A percentile compares a stretch with the other conserved stretches of the same genome.
phyloP scores from a whole-genome alignment of 306 rosid species.

The Cucurbita moschata region DNA sequence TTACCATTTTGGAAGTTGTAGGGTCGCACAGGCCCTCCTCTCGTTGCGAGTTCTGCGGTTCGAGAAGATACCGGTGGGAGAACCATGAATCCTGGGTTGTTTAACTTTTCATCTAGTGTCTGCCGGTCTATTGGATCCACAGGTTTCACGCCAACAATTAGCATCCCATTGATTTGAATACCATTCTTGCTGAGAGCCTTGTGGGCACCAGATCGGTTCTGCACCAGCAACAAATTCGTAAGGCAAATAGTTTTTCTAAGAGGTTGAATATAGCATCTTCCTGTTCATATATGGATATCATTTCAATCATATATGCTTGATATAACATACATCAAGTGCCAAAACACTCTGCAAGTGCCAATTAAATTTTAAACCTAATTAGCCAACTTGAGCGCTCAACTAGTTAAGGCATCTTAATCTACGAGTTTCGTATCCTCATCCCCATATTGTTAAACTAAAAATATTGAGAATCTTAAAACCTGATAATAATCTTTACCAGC shows the following conservation, averaged over 20 bases:
- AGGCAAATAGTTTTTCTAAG: not conserved
- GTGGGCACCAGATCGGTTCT: conserved; percentile 81
- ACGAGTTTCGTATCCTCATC: no score
- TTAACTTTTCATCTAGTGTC: conserved; percentile 48
- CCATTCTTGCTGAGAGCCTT: conserved; percentile 89
- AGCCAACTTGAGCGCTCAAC: not conserved
- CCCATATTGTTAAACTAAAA: no score
- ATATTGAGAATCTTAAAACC: not conserved
- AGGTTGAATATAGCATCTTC: not conserved
- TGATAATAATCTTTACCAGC: not conserved
- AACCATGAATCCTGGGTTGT: conserved; percentile 66
- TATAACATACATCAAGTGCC: not conserved
- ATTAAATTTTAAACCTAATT: not conserved
- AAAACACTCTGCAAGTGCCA: not conserved
- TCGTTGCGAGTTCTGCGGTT: conserved; percentile 34
- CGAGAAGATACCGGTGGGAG: conserved; percentile 41
- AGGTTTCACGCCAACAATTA: conserved; percentile 84
- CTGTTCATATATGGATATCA: not conserved
- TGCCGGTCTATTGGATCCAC: conserved; percentile 90
- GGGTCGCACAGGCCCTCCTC: conserved; percentile 32
- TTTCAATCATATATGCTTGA: not conserved
- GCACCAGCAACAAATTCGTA: conserved; percentile 20
- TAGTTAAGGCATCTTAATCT: no score
- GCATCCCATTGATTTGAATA: conserved; percentile 74
- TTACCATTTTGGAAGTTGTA: conserved; percentile 69